phyloP scores from a whole-genome alignment of 129 eudicot genomes.

The Logfia minima region DNA sequence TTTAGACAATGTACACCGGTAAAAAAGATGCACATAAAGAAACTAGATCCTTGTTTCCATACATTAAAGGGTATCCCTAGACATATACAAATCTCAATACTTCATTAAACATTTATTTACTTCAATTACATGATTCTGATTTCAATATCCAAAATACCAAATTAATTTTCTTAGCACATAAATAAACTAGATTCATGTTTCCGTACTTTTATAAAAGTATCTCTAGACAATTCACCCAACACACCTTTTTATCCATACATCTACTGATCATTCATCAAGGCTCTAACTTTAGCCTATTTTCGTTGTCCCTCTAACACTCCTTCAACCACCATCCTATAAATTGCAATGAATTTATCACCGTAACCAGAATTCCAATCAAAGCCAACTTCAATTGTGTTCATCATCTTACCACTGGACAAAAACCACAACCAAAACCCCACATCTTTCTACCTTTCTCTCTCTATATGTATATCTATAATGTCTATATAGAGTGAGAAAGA shows the following conservation, averaged over 20 bases:
- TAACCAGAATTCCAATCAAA: constrained; percentile 4
- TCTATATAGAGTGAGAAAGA: constrained; percentile 39
- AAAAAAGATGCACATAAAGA: no score
- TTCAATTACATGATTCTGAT: no score
- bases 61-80: no score
- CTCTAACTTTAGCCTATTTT: constrained; percentile 12
- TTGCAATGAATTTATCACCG: constrained; percentile 21
- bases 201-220: background rate
- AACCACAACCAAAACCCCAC: background rate
- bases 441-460: constrained; percentile 17
- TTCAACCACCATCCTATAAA: constrained; percentile 33
- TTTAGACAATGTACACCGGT: no score
- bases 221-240: background rate
- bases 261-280: background rate
- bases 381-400: constrained; percentile 6
- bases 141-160: no score
- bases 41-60: no score
- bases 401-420: constrained; percentile 24
- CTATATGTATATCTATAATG: constrained; percentile 15
- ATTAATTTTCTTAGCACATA: no score
- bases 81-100: no score
- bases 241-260: constrained; percentile 12
- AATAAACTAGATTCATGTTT: background rate
- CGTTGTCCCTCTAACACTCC: constrained; percentile 8
- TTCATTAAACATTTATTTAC: no score